These are phyloP conservation scores for Dendrostoma leiphaemia DNA, from an alignment of 2,329 filamentous ascomycete genomes.

Conservation along the genomic window DNA sequence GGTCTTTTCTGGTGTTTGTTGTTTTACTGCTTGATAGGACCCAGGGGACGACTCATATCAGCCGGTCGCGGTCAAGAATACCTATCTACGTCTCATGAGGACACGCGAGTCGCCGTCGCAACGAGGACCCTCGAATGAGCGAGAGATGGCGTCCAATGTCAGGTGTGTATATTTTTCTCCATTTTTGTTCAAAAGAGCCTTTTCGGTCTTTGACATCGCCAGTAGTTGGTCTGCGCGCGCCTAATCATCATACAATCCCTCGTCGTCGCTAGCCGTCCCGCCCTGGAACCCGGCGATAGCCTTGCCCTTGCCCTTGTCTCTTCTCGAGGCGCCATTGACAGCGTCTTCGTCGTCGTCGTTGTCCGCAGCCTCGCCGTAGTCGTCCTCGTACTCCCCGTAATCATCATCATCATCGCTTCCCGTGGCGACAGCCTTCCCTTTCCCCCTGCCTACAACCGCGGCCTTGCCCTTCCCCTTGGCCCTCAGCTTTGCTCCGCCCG, in stretches of 20 bases:
- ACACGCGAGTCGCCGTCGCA: no score
- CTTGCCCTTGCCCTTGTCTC: slow-evolving; percentile 56
- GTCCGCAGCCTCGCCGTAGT: slow-evolving; percentile 26
- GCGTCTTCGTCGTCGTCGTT: slow-evolving; percentile 25
- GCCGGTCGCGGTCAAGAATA: no score
- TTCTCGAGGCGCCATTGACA: slow-evolving; percentile 14
- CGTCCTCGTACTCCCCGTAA: slow-evolving; percentile 34
- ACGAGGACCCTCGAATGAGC: no score
- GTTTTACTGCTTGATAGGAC: no score
- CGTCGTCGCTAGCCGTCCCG: slow-evolving; percentile 55
- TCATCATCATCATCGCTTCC: slow-evolving; percentile 34
- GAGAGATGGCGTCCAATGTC: no score
- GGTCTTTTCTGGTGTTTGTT: no score
- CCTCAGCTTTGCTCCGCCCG: slow-evolving; percentile 21
- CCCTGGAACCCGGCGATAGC: slow-evolving; percentile 50
- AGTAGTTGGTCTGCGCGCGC: no score
- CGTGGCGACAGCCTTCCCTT: slow-evolving; percentile 36
- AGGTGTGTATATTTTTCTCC: no score
- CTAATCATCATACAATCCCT: slow-evolving; percentile 50
- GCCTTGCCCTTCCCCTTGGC: slow-evolving; percentile 36
- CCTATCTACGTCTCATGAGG: no score
- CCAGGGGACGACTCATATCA: no score
- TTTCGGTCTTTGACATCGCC: no score
- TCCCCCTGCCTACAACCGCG: slow-evolving; percentile 25
- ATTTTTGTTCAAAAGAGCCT: no score